phyloP scores from a whole-genome alignment of 257 asterid species.

The Leptodermis oblonga region DNA sequence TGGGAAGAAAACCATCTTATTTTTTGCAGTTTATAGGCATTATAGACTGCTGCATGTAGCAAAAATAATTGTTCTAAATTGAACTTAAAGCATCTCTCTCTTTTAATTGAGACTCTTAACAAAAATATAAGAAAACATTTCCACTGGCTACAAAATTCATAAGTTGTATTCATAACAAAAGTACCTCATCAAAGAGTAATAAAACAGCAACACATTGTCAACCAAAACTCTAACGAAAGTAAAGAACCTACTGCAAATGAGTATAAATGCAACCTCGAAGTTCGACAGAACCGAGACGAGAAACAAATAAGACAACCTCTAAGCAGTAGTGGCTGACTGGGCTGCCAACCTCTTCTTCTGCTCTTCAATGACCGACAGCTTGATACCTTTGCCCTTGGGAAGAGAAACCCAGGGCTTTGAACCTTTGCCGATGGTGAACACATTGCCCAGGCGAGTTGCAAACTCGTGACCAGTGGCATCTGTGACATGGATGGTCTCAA shows the following conservation, averaged over 20 bases:
- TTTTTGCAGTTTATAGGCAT: too few species aligned
- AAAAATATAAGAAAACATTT: too few species aligned
- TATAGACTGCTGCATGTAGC: too few species aligned
- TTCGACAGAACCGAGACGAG: neutral
- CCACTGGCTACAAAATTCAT: too few species aligned
- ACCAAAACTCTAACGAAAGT: neutral
- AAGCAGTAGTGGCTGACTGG: slow-evolving; percentile 47
- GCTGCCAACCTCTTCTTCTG: slow-evolving; percentile 61
- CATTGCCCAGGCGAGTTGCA: slow-evolving; percentile 69
- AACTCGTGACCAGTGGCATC: slow-evolving; percentile 68
- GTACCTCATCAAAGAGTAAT: neutral
- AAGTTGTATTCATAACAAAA: too few species aligned
- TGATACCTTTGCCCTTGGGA: slow-evolving; percentile 75
- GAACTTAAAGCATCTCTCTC: too few species aligned
- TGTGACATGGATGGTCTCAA: slow-evolving; percentile 65
- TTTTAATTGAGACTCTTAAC: too few species aligned
- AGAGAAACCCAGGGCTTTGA: slow-evolving; percentile 73
- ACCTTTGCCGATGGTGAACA: slow-evolving; percentile 65
- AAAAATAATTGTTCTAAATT: too few species aligned
- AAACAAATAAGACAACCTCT: neutral
- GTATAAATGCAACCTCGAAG: slow-evolving; percentile 3
- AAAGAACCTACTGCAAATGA: neutral
- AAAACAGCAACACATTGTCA: slow-evolving; percentile 1
- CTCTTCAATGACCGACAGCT: slow-evolving; percentile 63
- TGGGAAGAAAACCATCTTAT: too few species aligned